phyloP scores from a whole-genome alignment of 768 basidiomycete genomes.

The Xerocomellus intermedius region DNA sequence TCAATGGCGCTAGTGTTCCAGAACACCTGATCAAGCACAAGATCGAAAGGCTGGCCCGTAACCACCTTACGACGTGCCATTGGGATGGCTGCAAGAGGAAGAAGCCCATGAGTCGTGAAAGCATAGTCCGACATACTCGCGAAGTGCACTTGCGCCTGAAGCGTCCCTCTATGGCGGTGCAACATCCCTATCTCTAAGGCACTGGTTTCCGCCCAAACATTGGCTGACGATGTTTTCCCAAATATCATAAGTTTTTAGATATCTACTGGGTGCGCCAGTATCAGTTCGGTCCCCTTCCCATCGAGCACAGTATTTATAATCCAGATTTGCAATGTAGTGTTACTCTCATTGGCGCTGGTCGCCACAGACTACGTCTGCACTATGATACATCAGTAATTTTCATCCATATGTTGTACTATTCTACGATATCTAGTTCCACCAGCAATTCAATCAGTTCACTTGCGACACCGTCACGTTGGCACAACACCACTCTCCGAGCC shows the following conservation, averaged over 20 bases:
- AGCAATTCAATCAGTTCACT: background rate
- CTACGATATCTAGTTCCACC: background rate
- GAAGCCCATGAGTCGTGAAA: conserved; percentile 19
- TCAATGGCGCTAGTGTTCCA: conserved; percentile 1
- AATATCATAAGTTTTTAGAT: background rate
- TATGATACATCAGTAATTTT: background rate
- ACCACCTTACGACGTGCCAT: background rate
- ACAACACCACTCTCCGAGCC: background rate
- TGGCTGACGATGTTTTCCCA: background rate
- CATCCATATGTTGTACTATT: background rate
- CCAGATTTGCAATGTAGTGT: background rate
- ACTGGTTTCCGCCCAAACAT: background rate
- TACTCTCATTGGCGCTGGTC: background rate
- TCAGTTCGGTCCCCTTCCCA: background rate
- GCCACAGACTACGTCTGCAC: background rate
- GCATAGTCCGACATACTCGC: conserved; percentile 15
- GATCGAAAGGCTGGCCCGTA: conserved; percentile 8
- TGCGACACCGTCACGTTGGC: background rate
- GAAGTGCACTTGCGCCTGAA: conserved; percentile 15
- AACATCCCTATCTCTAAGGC: background rate
- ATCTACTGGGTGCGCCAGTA: background rate
- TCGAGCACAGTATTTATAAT: background rate
- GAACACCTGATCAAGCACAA: conserved; percentile 16
- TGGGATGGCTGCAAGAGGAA: conserved; percentile 12
- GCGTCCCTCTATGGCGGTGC: background rate